Evolutionary conservation across 2,329 filamentous ascomycete genomes (phyloP).

Genomic region (Colletotrichum magnum): DNA sequence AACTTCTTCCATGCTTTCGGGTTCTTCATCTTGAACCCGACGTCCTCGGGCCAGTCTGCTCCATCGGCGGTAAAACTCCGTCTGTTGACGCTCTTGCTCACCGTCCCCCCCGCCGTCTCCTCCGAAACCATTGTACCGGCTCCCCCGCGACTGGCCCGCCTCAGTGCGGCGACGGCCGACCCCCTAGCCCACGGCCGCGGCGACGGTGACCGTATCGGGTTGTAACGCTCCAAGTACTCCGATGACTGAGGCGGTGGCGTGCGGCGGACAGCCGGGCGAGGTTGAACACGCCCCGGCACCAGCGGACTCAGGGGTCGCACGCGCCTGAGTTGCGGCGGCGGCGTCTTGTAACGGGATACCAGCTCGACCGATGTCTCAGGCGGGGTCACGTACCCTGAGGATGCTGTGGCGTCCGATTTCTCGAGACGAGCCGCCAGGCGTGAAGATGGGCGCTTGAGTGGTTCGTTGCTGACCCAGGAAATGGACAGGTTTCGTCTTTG

Average conservation of each 20-base stretch:
- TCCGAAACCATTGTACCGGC: background rate
- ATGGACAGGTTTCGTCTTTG: slow-evolving; percentile 35
- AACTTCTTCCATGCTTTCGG: slow-evolving; percentile 29
- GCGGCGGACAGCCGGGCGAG: slow-evolving; percentile 6
- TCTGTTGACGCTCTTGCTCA: background rate
- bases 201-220: slow-evolving; percentile 43
- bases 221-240: slow-evolving; percentile 53
- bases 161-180: slow-evolving; percentile 16
- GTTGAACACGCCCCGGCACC: background rate
- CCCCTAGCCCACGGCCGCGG: slow-evolving; percentile 12
- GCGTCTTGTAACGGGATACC: slow-evolving; percentile 5
- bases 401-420: slow-evolving; percentile 43
- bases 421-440: slow-evolving; percentile 44
- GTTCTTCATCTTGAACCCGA: slow-evolving; percentile 21
- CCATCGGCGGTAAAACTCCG: slow-evolving; percentile 24
- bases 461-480: slow-evolving; percentile 55
- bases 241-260: slow-evolving; percentile 46
- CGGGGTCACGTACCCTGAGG: slow-evolving; percentile 49
- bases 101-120: background rate
- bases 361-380: slow-evolving; percentile 46
- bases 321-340: slow-evolving; percentile 27
- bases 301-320: slow-evolving; percentile 22
- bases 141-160: slow-evolving; percentile 14
- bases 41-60: slow-evolving; percentile 23
- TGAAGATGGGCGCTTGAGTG: slow-evolving; percentile 56